These are phyloP conservation scores for Sporothrix protearum DNA, from an alignment of 2,329 filamentous ascomycete genomes.

Conservation along the genomic window DNA sequence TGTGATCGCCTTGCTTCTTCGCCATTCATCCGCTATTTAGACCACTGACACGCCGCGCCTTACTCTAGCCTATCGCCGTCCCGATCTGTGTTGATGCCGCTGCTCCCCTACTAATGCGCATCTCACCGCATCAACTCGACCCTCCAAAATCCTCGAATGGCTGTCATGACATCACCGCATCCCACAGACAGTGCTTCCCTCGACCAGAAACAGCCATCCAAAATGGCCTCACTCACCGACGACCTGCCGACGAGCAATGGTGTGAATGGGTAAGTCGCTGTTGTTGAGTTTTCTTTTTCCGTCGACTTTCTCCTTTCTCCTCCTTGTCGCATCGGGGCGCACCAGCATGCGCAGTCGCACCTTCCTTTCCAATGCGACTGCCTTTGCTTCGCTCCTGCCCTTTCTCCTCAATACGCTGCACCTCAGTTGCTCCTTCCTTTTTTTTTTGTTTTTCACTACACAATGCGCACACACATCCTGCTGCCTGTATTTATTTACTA, in stretches of 20 bases:
- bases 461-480: background rate
- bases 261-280: constrained; percentile 56
- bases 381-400: constrained; percentile 4
- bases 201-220: constrained; percentile 50
- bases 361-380: background rate
- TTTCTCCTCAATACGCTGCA: background rate
- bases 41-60: constrained; percentile 11
- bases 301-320: background rate
- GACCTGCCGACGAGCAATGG: constrained; percentile 33
- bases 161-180: constrained; percentile 52
- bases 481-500: constrained; percentile 13
- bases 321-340: background rate
- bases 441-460: background rate
- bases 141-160: constrained; percentile 38
- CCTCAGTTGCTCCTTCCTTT: constrained; percentile 1
- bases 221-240: constrained; percentile 51
- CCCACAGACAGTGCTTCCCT: constrained; percentile 39
- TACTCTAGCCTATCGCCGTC: constrained; percentile 6
- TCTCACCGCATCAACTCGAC: constrained; percentile 24
- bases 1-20: too few relatives aligned
- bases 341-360: background rate
- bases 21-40: background rate
- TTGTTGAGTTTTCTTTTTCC: background rate
- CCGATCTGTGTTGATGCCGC: constrained; percentile 40
- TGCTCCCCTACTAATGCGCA: constrained; percentile 31